Base-by-base conservation (phyloP, 306 rosid species). In the Ziziphus jujuba region DNA sequence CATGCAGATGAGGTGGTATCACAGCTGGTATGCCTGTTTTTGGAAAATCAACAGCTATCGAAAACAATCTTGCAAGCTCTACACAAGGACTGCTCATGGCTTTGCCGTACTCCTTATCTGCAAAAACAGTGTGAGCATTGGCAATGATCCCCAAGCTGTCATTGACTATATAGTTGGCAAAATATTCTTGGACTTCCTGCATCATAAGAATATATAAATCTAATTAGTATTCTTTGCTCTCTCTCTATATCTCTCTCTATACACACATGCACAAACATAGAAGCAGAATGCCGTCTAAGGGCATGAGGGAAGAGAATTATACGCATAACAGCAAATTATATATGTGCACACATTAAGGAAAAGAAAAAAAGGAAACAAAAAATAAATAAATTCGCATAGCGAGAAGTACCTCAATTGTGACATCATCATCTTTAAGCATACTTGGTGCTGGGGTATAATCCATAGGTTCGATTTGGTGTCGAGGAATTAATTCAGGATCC, bases 11-110 rank as follows among this genome's bases (percentile, higher is more conserved):
- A 3, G 5, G 67, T 8, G 95, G 91, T 22, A 89, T 70, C 17
- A 61, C 78, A 23, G 96, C 97, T 4, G 96, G 90, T 3, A 87
- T 75, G 1, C 96, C 97, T 0, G 96, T 87, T 72, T 91, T 91
- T 3, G 95, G 90, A 54, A 87, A 89, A 80, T 91, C 98, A 10
- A 91, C 96, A 0, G 98, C 87, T 33, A 63, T 2, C 6, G 87
- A 80, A 57, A 22, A 48, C 21, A 71, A 72, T 57, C 59, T 16
- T n/a, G 87, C 83, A 23, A 83, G 78, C 71, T 71, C 11, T 1
- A 71, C 0, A 33, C 85, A 74, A 48, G 9, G 45, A n/a, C 4
- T 0, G 47, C 87, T 80, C 62, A 9, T 58, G n/a, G 87, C 87
- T 33, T 68, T 50, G 0, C 5, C 23, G 4, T 6, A 69, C 19